Conservation (phyloP, 306 rosid species). For the Castanea crenata region DNA sequence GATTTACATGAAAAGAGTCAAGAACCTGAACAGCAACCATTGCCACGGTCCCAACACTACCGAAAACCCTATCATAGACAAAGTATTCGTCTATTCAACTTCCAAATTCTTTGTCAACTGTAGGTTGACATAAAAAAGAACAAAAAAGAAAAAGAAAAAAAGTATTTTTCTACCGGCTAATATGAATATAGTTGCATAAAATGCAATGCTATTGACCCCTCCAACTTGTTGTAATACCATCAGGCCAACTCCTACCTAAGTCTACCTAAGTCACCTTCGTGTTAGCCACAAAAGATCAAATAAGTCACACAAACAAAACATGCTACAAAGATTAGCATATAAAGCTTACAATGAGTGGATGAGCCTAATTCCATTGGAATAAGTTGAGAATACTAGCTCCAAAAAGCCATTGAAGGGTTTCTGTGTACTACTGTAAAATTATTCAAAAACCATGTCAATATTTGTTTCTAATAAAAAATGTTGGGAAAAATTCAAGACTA, state of each 20-base stretch:
- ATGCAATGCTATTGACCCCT: constrained; percentile 72
- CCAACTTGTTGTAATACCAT: constrained; percentile 88
- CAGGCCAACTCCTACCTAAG: constrained; percentile 49
- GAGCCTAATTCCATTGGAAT: constrained; percentile 64
- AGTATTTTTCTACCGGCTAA: constrained; percentile 58
- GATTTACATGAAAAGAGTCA: too few relatives aligned
- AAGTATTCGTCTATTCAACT: too few relatives aligned
- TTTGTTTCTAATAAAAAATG: not conserved
- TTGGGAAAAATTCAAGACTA: not conserved
- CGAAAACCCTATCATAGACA: too few relatives aligned
- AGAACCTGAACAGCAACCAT: too few relatives aligned
- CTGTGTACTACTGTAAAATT: constrained; percentile 58
- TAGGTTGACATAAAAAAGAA: too few relatives aligned
- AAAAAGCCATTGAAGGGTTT: constrained; percentile 46
- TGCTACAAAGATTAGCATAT: not conserved
- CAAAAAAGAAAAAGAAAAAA: not conserved
- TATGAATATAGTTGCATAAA: constrained; percentile 75
- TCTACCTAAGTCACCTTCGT: constrained; percentile 48
- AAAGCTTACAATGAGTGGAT: constrained; percentile 64
- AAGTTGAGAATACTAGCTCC: constrained; percentile 56
- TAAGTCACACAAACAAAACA: not conserved
- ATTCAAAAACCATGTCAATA: not conserved
- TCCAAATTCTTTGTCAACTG: too few relatives aligned
- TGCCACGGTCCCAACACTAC: too few relatives aligned
- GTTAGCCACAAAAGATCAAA: constrained; percentile 1